Evolutionary conservation across 371 early-diverging fungal species (phyloP).

Genomic region (Syncephalastrum sp.): DNA sequence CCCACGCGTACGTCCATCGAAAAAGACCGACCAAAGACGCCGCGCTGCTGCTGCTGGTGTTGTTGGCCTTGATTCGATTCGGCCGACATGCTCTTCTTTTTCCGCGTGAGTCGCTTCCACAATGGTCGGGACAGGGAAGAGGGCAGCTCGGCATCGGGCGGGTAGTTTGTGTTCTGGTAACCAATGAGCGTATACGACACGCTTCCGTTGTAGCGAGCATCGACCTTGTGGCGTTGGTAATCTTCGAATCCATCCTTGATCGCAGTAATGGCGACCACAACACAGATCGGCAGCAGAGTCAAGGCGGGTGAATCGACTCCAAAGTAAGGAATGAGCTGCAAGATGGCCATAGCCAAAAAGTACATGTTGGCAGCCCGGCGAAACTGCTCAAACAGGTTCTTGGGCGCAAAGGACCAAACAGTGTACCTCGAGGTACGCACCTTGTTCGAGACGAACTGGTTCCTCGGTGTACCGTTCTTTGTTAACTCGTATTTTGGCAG

Average conservation of each 20-base stretch:
- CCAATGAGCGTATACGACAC: constrained; percentile 68
- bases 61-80: background rate
- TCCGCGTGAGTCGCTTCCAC: background rate
- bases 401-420: constrained; percentile 87
- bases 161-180: constrained; percentile 75
- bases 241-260: constrained; percentile 98
- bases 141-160: constrained; percentile 6
- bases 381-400: constrained; percentile 97
- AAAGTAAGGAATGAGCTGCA: constrained; percentile 85
- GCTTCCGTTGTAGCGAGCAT: constrained; percentile 83
- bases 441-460: constrained; percentile 57
- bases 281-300: constrained; percentile 85
- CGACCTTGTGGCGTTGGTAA: constrained; percentile 88
- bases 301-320: constrained; percentile 70
- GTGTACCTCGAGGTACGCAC: constrained; percentile 95
- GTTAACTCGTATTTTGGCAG: constrained; percentile 57
- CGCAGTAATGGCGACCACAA: constrained; percentile 88
- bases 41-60: constrained; percentile 6
- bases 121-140: background rate
- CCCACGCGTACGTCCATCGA: constrained; percentile 84
- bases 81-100: background rate
- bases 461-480: constrained; percentile 48
- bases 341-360: constrained; percentile 90
- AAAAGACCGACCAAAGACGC: constrained; percentile 27
- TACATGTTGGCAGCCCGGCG: constrained; percentile 95